phyloP scores from a whole-genome alignment of 257 asterid genomes.

The Salvia splendens region DNA sequence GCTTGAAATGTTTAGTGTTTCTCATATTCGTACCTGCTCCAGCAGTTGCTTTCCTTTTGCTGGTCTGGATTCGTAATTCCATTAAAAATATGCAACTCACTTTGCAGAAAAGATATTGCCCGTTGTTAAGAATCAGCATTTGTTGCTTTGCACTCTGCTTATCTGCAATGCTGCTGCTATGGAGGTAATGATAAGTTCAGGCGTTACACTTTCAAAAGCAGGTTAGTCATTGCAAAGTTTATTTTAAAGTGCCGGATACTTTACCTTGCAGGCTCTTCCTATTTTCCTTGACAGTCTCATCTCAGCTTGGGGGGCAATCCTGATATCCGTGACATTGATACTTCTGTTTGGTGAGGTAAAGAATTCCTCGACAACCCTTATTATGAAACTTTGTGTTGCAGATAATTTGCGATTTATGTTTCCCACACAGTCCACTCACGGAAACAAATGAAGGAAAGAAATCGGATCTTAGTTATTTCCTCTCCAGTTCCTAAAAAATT shows the following conservation, averaged over 20 bases:
- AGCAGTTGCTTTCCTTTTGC: no score
- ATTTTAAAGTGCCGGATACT: neutral
- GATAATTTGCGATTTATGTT: no score
- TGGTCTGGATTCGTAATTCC: neutral
- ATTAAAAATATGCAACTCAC: neutral
- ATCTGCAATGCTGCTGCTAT: slow-evolving; percentile 90
- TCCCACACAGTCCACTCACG: no score
- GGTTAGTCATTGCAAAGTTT: neutral
- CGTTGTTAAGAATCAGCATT: slow-evolving; percentile 79
- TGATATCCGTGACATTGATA: slow-evolving; percentile 89
- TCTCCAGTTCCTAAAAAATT: no score
- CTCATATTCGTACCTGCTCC: no score
- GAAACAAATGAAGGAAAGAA: no score
- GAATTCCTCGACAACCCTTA: neutral
- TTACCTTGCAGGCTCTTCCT: slow-evolving; percentile 81
- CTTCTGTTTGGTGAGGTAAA: slow-evolving; percentile 97
- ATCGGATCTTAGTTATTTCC: no score
- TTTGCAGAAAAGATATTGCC: slow-evolving; percentile 73
- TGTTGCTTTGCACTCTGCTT: slow-evolving; percentile 79
- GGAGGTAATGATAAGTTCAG: slow-evolving; percentile 61
- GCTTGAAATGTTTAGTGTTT: neutral
- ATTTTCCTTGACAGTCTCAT: slow-evolving; percentile 77
- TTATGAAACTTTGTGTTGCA: neutral
- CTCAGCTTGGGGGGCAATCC: slow-evolving; percentile 91
- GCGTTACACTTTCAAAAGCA: slow-evolving; percentile 11